Base-by-base conservation (phyloP, 2,329 filamentous ascomycete species). In the Pseudofabraea citricarpa region DNA sequence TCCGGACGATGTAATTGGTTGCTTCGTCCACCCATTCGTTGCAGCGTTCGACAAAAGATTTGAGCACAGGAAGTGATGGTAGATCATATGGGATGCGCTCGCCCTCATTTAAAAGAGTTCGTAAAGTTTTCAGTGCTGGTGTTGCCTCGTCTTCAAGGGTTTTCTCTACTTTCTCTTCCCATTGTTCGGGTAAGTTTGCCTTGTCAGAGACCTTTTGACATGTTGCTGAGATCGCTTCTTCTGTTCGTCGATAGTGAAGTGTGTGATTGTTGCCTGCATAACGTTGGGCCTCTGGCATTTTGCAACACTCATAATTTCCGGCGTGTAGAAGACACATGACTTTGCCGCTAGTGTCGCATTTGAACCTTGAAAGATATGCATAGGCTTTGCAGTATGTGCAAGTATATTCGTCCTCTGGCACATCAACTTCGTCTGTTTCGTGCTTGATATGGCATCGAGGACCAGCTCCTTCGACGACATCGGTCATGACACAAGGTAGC, bases 21-120 rank as follows among this genome's bases (percentile, higher is more conserved):
- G 93, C 93, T 68, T 97, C 91, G 58, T 97, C 93, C 50, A 96
- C 89, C 87, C 94, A 96, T 62, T 95, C 90, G 65, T 95, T 94
- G 71, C 93, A 97, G 58, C 88, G 85, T 56, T 95, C 90, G 63
- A 98, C 93, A 69, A 95, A 98, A 53, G 84, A 79, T 66, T 83
- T 86, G 55, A 98, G 75, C 56, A 87, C 79, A 56, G 85, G 77
- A 50, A 98, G 76, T 50, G 89, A 90, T 52, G 83, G 81, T 49
- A 98, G 77, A 45, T 89, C 85, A 72, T 87, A 94, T 46, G 91
- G 90, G 59, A 98, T 96, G 65, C 89, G 90, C 69, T 98, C 93
- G 64, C 93, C 93, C 73, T 98, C 93, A 61, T 85, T 84, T 46
- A 97, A 74, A 43, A 98, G 74, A 38, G 82, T 81, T 51, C 91